phyloP scores from a whole-genome alignment of 345 rosid genomes.

The Salix udensis region DNA sequence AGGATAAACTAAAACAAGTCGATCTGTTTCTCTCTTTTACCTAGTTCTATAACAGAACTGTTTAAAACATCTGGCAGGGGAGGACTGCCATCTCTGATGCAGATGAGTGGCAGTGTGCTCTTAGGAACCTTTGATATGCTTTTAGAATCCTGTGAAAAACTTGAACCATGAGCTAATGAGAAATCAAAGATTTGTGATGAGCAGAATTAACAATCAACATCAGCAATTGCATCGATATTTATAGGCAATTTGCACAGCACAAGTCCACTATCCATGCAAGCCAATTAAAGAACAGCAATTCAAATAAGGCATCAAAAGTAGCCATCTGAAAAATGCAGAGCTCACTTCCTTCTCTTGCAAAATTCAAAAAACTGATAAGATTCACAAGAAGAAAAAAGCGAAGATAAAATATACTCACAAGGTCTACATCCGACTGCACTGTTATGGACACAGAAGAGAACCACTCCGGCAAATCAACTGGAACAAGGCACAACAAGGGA shows the following conservation, averaged over 20 bases:
- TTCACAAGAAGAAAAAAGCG: no score
- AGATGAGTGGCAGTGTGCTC: slow-evolving; percentile 63
- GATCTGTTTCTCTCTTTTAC: slow-evolving; percentile 28
- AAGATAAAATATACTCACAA: slow-evolving; percentile 51
- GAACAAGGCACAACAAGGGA: slow-evolving; percentile 24
- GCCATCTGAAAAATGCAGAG: neutral
- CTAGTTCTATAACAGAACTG: slow-evolving; percentile 48
- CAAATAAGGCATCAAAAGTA: neutral
- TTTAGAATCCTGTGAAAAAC: slow-evolving; percentile 40
- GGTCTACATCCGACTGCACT: slow-evolving; percentile 70
- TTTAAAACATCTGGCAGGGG: slow-evolving; percentile 74
- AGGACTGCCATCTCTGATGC: slow-evolving; percentile 93
- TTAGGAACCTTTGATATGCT: slow-evolving; percentile 43
- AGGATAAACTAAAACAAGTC: neutral
- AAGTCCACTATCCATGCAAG: no score
- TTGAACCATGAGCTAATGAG: slow-evolving; percentile 12
- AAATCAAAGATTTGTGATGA: neutral
- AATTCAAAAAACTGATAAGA: no score
- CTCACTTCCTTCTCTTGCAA: no score
- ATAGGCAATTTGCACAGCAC: neutral
- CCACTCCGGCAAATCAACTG: slow-evolving; percentile 95
- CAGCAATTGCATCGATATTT: neutral
- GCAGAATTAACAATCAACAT: neutral
- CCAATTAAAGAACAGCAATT: no score
- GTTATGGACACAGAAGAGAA: slow-evolving; percentile 74